Conservation (phyloP, 2,329 filamentous ascomycete species). For the Penicillium sp. region DNA sequence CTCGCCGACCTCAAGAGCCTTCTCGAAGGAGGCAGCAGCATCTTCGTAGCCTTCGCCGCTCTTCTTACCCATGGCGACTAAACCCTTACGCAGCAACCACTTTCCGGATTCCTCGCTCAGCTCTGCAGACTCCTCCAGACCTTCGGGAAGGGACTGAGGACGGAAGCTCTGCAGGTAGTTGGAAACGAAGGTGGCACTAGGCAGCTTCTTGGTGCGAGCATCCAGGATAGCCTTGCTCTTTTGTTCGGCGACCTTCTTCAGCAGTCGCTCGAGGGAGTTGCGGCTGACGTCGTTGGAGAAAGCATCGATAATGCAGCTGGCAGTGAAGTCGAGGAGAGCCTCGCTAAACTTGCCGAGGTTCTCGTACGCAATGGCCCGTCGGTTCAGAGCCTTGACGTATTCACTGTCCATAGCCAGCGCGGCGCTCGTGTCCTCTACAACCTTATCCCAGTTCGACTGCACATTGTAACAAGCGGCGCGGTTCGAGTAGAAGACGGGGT, state of each 20-base stretch:
- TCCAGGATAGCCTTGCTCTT: slow-evolving; percentile 89
- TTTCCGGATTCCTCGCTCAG: slow-evolving; percentile 77
- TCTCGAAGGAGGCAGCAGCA: slow-evolving; percentile 82
- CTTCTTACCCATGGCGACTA: slow-evolving; percentile 80
- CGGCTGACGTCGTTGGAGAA: slow-evolving; percentile 92
- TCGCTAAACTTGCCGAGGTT: slow-evolving; percentile 89
- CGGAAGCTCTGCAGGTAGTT: slow-evolving; percentile 99
- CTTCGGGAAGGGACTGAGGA: slow-evolving; percentile 74
- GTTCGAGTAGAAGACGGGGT: slow-evolving; percentile 99
- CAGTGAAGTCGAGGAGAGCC: slow-evolving; percentile 94
- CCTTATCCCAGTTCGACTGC: slow-evolving; percentile 89
- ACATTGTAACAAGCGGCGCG: slow-evolving; percentile 97
- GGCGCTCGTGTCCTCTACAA: slow-evolving; percentile 94
- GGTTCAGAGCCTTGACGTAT: slow-evolving; percentile 97
- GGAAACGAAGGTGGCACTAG: slow-evolving; percentile 93
- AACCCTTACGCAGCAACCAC: slow-evolving; percentile 82
- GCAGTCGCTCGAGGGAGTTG: slow-evolving; percentile 84
- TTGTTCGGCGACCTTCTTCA: slow-evolving; percentile 95
- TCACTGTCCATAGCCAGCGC: slow-evolving; percentile 91
- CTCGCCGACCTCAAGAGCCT: slow-evolving; percentile 79
- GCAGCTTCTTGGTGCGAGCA: slow-evolving; percentile 80
- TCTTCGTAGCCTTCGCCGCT: slow-evolving; percentile 91
- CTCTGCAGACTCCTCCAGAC: slow-evolving; percentile 81
- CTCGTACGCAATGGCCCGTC: slow-evolving; percentile 95
- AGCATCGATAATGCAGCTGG: slow-evolving; percentile 97